These are phyloP conservation scores for Dendrocalamus sinicus DNA, from an alignment of 176 grass and related monocot species.

Conservation along the genomic window DNA sequence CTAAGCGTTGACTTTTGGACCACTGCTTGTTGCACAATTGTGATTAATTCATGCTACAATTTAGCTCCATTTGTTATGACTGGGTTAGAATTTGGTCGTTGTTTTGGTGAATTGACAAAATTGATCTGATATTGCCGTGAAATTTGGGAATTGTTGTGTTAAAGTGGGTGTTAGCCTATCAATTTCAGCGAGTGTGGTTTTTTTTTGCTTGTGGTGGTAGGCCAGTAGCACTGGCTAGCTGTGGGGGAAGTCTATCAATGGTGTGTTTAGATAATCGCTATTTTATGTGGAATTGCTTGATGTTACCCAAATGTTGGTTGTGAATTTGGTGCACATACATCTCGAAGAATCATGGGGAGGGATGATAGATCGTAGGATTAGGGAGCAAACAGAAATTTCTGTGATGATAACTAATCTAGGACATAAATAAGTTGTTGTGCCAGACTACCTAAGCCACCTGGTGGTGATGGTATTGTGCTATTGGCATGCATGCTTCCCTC, in stretches of 20 bases:
- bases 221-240: neutral
- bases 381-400: neutral
- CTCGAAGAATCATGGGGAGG: neutral
- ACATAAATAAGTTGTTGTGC: neutral
- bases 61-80: constrained; percentile 38
- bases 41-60: constrained; percentile 44
- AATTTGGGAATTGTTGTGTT: neutral
- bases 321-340: neutral
- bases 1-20: no score
- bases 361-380: neutral
- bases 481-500: neutral
- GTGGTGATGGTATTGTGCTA: neutral
- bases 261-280: neutral
- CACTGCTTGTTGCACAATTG: constrained; percentile 11
- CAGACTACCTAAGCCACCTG: neutral
- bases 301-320: neutral
- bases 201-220: constrained; percentile 1
- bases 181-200: neutral
- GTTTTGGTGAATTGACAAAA: constrained; percentile 9
- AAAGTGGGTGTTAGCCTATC: neutral
- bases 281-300: neutral
- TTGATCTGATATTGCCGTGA: neutral
- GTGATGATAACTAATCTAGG: neutral
- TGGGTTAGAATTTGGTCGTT: constrained; percentile 2
- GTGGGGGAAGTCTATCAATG: neutral